These are phyloP conservation scores for Otatea glauca DNA, from an alignment of 176 grass and related monocot species.

Conservation along the genomic window DNA sequence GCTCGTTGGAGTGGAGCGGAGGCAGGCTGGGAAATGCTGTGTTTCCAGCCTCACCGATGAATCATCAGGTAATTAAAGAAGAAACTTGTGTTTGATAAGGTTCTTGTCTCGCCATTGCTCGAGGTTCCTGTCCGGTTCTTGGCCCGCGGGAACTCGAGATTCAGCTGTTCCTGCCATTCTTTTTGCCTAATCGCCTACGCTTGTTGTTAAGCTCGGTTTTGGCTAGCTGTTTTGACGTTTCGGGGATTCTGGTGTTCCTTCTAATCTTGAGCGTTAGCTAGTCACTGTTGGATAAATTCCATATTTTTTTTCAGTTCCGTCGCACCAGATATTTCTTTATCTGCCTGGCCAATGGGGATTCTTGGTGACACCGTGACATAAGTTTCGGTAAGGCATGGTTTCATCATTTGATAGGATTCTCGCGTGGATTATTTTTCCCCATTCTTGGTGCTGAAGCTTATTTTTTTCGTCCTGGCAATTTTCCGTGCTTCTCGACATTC, in stretches of 20 bases:
- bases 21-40: neutral
- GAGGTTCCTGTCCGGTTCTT: conserved; percentile 18
- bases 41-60: neutral
- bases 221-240: neutral
- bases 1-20: neutral
- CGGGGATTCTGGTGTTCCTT: neutral
- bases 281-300: neutral
- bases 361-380: neutral
- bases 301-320: neutral
- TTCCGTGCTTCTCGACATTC: neutral
- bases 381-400: neutral
- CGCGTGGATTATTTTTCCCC: neutral
- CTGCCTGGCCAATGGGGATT: no score
- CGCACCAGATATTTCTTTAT: neutral
- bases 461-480: neutral
- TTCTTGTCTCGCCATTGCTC: conserved; percentile 29
- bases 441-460: neutral
- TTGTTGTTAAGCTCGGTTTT: neutral
- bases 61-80: conserved; percentile 27
- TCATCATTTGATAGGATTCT: neutral
- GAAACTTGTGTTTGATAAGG: neutral
- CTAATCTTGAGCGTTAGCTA: neutral
- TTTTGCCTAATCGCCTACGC: conserved; percentile 1
- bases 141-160: neutral
- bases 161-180: neutral